A percentile compares a stretch with the other conserved stretches of the same genome.
Conservation (phyloP, 495 filamentous ascomycete species). For the Xylaria nigripes region DNA sequence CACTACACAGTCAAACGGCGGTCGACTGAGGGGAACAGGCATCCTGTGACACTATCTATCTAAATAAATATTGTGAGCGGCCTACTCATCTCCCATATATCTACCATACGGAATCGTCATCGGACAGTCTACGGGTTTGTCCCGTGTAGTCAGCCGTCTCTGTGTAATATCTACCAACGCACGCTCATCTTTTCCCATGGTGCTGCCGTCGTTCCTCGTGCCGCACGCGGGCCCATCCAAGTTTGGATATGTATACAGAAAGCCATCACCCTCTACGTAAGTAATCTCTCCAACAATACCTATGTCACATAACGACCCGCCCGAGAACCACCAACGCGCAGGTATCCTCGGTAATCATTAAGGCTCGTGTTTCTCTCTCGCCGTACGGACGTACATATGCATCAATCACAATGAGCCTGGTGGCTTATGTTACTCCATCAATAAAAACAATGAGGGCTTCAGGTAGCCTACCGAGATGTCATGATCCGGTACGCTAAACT, state of each 20-base stretch:
- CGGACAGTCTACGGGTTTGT: slow-evolving; percentile 1
- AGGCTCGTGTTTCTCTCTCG: slow-evolving; percentile 4
- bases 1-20: background rate
- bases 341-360: slow-evolving; percentile 4
- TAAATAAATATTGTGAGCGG: background rate
- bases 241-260: background rate
- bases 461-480: slow-evolving; percentile 8
- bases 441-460: background rate
- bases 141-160: slow-evolving; percentile 12
- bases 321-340: slow-evolving; percentile 1
- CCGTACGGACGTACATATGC: slow-evolving; percentile 1
- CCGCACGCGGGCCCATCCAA: background rate
- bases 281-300: background rate
- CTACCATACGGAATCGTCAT: background rate
- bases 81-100: background rate
- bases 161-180: background rate
- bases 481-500: background rate
- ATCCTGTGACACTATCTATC: slow-evolving; percentile 1
- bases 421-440: background rate
- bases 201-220: slow-evolving; percentile 4
- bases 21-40: background rate
- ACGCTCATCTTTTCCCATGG: slow-evolving; percentile 4
- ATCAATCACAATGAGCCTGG: background rate
- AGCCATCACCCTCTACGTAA: background rate
- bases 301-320: slow-evolving; percentile 8